Conservation (phyloP, 768 basidiomycete genomes). For the Omphalotus guepiniiformis region DNA sequence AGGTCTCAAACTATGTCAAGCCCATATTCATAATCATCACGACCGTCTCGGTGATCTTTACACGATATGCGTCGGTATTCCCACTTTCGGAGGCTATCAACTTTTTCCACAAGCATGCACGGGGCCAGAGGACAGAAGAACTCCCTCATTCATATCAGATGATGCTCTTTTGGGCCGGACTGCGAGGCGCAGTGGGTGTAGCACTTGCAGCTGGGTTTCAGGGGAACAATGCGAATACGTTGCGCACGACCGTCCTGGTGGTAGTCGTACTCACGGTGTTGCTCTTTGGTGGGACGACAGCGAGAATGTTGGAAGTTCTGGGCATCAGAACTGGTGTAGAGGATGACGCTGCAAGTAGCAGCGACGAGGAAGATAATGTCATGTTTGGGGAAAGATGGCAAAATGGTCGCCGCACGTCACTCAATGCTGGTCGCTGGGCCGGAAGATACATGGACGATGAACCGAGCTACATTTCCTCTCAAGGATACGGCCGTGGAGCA, state of each 20-base stretch:
- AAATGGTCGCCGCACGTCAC: slow-evolving; percentile 31
- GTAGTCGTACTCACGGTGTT: slow-evolving; percentile 94
- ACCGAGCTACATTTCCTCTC: slow-evolving; percentile 28
- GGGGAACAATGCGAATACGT: slow-evolving; percentile 86
- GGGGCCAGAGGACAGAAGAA: slow-evolving; percentile 85
- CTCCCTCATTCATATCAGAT: slow-evolving; percentile 97
- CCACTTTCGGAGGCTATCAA: slow-evolving; percentile 95
- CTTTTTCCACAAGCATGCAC: slow-evolving; percentile 77
- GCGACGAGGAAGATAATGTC: slow-evolving; percentile 47
- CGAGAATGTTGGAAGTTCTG: slow-evolving; percentile 94
- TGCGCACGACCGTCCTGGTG: slow-evolving; percentile 90
- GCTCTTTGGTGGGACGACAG: slow-evolving; percentile 95
- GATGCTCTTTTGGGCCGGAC: slow-evolving; percentile 99
- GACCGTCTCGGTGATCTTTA: slow-evolving; percentile 88
- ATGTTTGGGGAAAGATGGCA: slow-evolving; percentile 15
- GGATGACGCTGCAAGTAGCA: slow-evolving; percentile 70
- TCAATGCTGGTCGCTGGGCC: slow-evolving; percentile 34
- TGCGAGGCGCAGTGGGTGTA: slow-evolving; percentile 96
- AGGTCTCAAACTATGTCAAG: slow-evolving; percentile 83
- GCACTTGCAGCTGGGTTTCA: slow-evolving; percentile 95
- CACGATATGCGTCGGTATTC: slow-evolving; percentile 94
- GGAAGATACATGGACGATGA: slow-evolving; percentile 41
- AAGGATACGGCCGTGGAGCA: slow-evolving; percentile 19
- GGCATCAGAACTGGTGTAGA: slow-evolving; percentile 95
- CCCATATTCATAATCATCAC: slow-evolving; percentile 93